Conservation (phyloP, 805 yeast genomes). For the Myxozyma udenii region DNA sequence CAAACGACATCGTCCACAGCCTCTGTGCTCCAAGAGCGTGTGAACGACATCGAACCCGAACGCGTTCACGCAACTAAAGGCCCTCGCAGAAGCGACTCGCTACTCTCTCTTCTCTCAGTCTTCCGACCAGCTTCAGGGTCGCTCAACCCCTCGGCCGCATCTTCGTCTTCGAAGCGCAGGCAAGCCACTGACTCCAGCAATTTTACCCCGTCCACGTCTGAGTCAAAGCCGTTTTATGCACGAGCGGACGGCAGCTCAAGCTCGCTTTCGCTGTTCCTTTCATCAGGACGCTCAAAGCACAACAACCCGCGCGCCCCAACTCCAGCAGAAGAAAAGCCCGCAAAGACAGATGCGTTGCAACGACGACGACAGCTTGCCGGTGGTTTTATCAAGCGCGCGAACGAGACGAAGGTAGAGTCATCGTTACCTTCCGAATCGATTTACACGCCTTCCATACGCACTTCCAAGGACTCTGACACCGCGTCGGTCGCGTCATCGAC, state of each 20-base stretch:
- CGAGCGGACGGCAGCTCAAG: not conserved
- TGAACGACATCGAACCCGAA: not conserved
- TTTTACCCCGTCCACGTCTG: not conserved
- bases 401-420: too few species aligned
- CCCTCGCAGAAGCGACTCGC: not conserved
- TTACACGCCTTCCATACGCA: not conserved
- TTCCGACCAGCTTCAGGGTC: not conserved
- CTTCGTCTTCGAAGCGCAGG: not conserved
- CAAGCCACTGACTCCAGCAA: not conserved
- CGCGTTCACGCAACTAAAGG: not conserved
- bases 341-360: conserved; percentile 7
- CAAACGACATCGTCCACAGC: not conserved
- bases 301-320: not conserved
- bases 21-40: not conserved
- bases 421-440: not conserved
- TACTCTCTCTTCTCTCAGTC: not conserved
- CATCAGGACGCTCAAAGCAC: not conserved
- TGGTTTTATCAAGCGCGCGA: conserved; percentile 15
- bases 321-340: not conserved
- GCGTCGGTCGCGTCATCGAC: conserved; percentile 12
- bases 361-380: conserved; percentile 21
- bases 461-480: conserved; percentile 10
- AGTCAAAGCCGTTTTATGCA: not conserved
- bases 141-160: not conserved
- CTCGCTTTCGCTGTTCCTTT: conserved; percentile 3